Evolutionary conservation across 495 filamentous ascomycete genomes (phyloP).

Genomic region (Daldinia bambusicola): DNA sequence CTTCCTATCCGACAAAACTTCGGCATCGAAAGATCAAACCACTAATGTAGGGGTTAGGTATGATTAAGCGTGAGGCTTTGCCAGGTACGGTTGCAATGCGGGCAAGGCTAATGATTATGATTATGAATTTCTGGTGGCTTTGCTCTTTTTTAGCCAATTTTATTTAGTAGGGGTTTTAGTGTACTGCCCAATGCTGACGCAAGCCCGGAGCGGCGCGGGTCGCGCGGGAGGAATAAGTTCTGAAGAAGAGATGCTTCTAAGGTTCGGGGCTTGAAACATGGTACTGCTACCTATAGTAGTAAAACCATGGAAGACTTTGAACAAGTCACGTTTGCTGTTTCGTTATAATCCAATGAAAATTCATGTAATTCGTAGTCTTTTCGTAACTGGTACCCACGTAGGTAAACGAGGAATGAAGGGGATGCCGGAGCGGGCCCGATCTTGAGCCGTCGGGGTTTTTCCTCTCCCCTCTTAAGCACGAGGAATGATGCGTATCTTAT

Average conservation of each 20-base stretch:
- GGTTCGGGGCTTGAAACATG: background rate
- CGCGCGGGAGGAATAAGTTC: slow-evolving; percentile 17
- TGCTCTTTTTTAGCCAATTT: background rate
- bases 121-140: slow-evolving; percentile 1
- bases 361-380: background rate
- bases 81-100: slow-evolving; percentile 1
- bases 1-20: background rate
- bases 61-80: slow-evolving; percentile 4
- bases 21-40: background rate
- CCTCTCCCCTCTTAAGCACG: no score
- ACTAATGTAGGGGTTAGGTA: background rate
- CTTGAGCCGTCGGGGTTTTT: no score
- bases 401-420: slow-evolving; percentile 6
- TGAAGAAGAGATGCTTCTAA: no score
- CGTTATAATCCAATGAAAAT: slow-evolving; percentile 24
- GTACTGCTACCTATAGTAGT: background rate
- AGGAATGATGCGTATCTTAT: background rate
- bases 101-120: background rate
- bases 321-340: slow-evolving; percentile 11
- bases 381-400: slow-evolving; percentile 22
- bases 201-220: slow-evolving; percentile 32
- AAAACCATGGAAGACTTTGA: background rate
- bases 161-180: background rate
- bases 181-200: slow-evolving; percentile 17
- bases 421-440: slow-evolving; percentile 4